A percentile compares a stretch with the other conserved stretches of the same genome.
phyloP scores from a whole-genome alignment of 257 asterid species.

The Salvia hispanica region DNA sequence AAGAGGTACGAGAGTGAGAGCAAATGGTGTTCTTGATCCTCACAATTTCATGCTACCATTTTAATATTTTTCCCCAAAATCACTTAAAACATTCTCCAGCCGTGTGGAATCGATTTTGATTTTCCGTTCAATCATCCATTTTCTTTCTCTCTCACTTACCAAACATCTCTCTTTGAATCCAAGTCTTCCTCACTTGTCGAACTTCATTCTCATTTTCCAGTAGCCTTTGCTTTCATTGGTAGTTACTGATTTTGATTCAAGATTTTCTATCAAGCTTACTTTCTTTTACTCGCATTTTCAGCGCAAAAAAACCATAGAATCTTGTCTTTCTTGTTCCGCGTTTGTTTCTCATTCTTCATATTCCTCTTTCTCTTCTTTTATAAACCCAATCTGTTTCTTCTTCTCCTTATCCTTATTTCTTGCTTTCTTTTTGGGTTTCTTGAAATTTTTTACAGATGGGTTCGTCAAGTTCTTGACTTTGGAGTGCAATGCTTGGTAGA shows the following conservation, averaged over 20 bases:
- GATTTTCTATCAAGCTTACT: slow-evolving; percentile 47
- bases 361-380: slow-evolving; percentile 2
- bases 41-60: neutral
- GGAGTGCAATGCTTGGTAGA: slow-evolving; percentile 23
- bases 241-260: slow-evolving; percentile 56
- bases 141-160: slow-evolving; percentile 47
- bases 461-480: slow-evolving; percentile 28
- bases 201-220: slow-evolving; percentile 40
- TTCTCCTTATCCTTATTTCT: neutral
- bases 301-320: slow-evolving; percentile 26
- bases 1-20: no score
- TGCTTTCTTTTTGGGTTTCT: neutral
- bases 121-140: slow-evolving; percentile 17
- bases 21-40: neutral
- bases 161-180: slow-evolving; percentile 70
- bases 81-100: slow-evolving; percentile 30
- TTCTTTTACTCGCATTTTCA: slow-evolving; percentile 16
- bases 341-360: slow-evolving; percentile 15
- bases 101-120: slow-evolving; percentile 3
- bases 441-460: slow-evolving; percentile 31
- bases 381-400: slow-evolving; percentile 15
- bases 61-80: slow-evolving; percentile 14
- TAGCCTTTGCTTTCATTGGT: slow-evolving; percentile 46
- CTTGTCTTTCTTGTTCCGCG: slow-evolving; percentile 33
- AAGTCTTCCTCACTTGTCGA: slow-evolving; percentile 47